Conservation (phyloP, 306 rosid genomes). For the Alnus rubra region DNA sequence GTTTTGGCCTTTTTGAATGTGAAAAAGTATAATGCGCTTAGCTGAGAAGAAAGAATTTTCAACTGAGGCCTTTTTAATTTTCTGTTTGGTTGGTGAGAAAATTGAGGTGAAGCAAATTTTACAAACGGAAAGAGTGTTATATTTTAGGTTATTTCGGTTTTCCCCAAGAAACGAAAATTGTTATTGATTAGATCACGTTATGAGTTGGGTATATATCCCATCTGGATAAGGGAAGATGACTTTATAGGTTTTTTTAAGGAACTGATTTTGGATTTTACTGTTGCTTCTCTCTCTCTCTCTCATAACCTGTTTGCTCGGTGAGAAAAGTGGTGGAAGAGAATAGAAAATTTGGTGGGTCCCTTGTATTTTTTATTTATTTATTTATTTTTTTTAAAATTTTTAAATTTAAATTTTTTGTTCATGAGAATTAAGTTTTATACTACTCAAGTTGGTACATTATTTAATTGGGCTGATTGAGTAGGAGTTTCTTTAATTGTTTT, state of each 20-base stretch:
- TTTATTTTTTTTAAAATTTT: too few relatives aligned
- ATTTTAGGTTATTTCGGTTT: background rate
- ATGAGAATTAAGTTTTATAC: background rate
- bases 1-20: background rate
- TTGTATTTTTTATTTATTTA: background rate
- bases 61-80: background rate
- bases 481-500: background rate
- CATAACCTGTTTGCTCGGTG: background rate
- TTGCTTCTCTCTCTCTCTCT: background rate
- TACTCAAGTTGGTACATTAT: background rate
- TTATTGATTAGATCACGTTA: background rate
- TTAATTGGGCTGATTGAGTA: background rate
- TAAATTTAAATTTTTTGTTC: background rate
- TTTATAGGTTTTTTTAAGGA: background rate
- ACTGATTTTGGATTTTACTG: background rate
- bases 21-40: background rate
- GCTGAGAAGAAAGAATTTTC: background rate
- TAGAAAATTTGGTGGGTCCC: background rate
- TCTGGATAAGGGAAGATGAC: background rate
- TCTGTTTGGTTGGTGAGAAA: background rate
- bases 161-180: background rate
- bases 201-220: background rate
- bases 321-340: background rate
- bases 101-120: background rate
- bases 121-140: background rate